Evolutionary conservation across 306 rosid species (phyloP), one percentile per base, ranked within the genome.

Genomic region (Crataegus laevigata): DNA sequence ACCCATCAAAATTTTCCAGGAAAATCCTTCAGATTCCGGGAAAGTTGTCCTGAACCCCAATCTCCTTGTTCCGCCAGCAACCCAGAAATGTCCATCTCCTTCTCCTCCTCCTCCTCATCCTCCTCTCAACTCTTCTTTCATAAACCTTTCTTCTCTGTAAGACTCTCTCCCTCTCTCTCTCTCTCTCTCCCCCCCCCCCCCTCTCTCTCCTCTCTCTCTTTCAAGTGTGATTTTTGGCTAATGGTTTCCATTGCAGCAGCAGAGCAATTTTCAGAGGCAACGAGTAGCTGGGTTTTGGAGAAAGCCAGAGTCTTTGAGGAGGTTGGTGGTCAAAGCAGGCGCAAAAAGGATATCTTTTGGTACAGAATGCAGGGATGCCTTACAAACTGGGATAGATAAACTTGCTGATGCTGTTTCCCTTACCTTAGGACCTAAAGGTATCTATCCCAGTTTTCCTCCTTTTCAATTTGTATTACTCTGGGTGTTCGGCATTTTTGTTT

Each of bases 341-440:
- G 81, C 96, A 30, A 94, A 91, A 82, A 91, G 55, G 85, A 83
- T 94, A 51, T 86, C 84, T 8, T 87, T 90, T 68, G 97, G 90
- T 50, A 83, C 72, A 78, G 98, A 89, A 61, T 88, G 96, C 78
- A 85, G 96, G 55, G 80, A 86, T 45, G 86, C 85, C 42, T 78
- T 94, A 50, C 97, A 78, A 78, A 67, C 71, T 29, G 98, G 98
- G 28, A 91, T 94, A 73, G 98, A 94, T 84, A 91, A 94, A 85
- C 91, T 91, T 43, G 97, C 97, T 22, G 96, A 91, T 81, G 98
- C 97, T 62, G 98, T 94, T 36, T 91, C 97, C 75, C 85, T 94
- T n/a, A 94, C 98, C 40, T 71, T 94, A 38, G 98, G 98, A 76
- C 98, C 98, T 69, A 91, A 80, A 91, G 98, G 98, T 93, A 28